Percentiles rank a stretch among this genome's conserved stretches.
These are phyloP conservation scores for Extremus antarcticus DNA, from an alignment of 495 filamentous ascomycete species.

Conservation along the genomic window DNA sequence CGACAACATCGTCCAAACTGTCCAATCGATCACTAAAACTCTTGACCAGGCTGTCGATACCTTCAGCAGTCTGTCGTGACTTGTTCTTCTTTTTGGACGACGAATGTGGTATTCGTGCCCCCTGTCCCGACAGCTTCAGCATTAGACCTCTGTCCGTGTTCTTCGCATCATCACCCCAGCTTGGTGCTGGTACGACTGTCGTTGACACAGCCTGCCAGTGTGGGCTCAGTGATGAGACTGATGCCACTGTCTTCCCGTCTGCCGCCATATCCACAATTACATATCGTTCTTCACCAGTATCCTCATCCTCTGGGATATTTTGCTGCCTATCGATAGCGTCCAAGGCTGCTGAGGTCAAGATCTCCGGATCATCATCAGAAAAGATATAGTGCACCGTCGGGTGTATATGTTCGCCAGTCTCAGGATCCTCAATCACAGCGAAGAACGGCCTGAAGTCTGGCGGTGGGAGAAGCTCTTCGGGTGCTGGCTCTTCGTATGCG, in stretches of 20 bases:
- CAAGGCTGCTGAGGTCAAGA: conserved; percentile 27
- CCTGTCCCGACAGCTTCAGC: conserved; percentile 24
- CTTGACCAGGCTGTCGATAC: conserved; percentile 3
- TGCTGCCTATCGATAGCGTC: conserved; percentile 19
- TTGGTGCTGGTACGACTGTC: conserved; percentile 23
- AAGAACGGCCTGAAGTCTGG: conserved; percentile 55
- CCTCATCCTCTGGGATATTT: background rate
- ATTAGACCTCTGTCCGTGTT: conserved; percentile 20
- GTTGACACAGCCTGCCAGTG: conserved; percentile 29
- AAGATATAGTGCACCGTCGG: conserved; percentile 80
- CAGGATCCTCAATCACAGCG: conserved; percentile 49
- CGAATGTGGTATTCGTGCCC: background rate
- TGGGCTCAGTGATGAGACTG: conserved; percentile 24
- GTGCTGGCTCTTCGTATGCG: conserved; percentile 17
- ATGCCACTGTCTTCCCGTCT: conserved; percentile 24
- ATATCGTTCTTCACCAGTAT: conserved; percentile 23
- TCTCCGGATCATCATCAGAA: conserved; percentile 29
- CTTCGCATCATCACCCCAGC: conserved; percentile 22
- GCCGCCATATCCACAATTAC: conserved; percentile 29
- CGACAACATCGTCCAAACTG: background rate
- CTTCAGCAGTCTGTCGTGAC: background rate
- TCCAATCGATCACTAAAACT: conserved; percentile 2
- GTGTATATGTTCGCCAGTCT: conserved; percentile 54
- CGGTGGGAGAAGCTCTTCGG: conserved; percentile 28
- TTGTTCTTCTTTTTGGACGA: background rate